Conservation (phyloP, 768 basidiomycete genomes). For the Lentinula edodes region DNA sequence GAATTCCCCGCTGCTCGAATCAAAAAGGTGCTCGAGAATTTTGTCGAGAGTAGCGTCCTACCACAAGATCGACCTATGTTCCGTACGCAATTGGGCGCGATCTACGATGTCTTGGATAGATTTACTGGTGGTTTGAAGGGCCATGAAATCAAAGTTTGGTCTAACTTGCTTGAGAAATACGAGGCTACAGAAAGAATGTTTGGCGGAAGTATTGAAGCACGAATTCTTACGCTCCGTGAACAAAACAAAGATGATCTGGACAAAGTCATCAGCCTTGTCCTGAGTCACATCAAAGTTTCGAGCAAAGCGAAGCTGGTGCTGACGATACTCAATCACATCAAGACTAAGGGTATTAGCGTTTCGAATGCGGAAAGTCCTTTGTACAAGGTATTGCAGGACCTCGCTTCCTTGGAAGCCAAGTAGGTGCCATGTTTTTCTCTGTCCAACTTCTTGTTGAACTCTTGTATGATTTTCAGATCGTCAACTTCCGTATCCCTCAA, state of each 20-base stretch:
- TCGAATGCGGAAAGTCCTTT: conserved; percentile 70
- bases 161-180: conserved; percentile 72
- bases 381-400: conserved; percentile 69
- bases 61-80: conserved; percentile 80
- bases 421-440: conserved; percentile 26
- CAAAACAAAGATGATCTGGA: conserved; percentile 91
- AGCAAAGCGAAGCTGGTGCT: conserved; percentile 88
- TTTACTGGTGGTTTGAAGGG: conserved; percentile 81
- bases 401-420: conserved; percentile 89
- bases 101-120: conserved; percentile 73
- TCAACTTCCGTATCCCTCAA: conserved; percentile 91
- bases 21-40: conserved; percentile 82
- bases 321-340: conserved; percentile 84
- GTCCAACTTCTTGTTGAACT: neutral
- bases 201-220: conserved; percentile 89
- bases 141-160: conserved; percentile 78
- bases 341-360: conserved; percentile 69
- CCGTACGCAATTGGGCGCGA: conserved; percentile 58
- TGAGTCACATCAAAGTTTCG: conserved; percentile 94
- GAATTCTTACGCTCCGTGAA: conserved; percentile 85
- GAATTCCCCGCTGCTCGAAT: conserved; percentile 91
- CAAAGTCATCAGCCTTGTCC: conserved; percentile 76
- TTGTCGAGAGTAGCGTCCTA: conserved; percentile 73
- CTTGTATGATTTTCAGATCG: conserved; percentile 42
- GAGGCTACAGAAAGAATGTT: conserved; percentile 88